Evolutionary conservation across 2,329 filamentous ascomycete genomes (phyloP).

Genomic region (Diaporthe sp.): DNA sequence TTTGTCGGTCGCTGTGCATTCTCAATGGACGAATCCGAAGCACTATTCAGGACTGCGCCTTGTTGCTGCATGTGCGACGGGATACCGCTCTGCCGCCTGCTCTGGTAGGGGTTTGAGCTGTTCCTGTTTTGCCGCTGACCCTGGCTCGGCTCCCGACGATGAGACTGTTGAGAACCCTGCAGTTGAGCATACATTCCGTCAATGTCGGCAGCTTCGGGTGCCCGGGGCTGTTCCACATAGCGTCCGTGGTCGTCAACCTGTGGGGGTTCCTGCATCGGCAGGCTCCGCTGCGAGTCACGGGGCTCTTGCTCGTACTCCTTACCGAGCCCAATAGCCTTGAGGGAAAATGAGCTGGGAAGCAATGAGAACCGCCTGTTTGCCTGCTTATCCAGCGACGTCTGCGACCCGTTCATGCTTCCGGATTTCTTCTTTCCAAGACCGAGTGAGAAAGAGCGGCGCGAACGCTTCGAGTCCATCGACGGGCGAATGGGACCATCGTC

Average conservation of each 20-base stretch:
- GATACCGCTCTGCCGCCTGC: slow-evolving; percentile 49
- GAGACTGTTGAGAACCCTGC: slow-evolving; percentile 45
- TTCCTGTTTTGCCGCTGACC: slow-evolving; percentile 58
- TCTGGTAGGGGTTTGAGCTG: slow-evolving; percentile 55
- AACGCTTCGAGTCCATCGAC: slow-evolving; percentile 78
- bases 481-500: slow-evolving; percentile 68
- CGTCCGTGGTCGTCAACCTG: slow-evolving; percentile 54
- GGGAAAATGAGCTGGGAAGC: slow-evolving; percentile 73
- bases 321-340: slow-evolving; percentile 74
- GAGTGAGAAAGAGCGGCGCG: slow-evolving; percentile 78
- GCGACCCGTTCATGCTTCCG: slow-evolving; percentile 73
- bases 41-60: slow-evolving; percentile 62
- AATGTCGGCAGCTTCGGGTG: slow-evolving; percentile 47
- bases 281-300: slow-evolving; percentile 64
- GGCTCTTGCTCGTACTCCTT: slow-evolving; percentile 65
- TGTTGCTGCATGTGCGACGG: slow-evolving; percentile 63
- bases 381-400: slow-evolving; percentile 69
- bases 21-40: slow-evolving; percentile 69
- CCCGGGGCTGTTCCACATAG: slow-evolving; percentile 50
- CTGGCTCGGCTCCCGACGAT: slow-evolving; percentile 47
- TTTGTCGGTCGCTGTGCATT: slow-evolving; percentile 57
- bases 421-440: slow-evolving; percentile 79
- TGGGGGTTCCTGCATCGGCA: slow-evolving; percentile 65
- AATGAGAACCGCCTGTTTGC: slow-evolving; percentile 76
- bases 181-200: slow-evolving; percentile 52